phyloP scores from a whole-genome alignment of 441 rosid genomes.

The Sinapis alba region DNA sequence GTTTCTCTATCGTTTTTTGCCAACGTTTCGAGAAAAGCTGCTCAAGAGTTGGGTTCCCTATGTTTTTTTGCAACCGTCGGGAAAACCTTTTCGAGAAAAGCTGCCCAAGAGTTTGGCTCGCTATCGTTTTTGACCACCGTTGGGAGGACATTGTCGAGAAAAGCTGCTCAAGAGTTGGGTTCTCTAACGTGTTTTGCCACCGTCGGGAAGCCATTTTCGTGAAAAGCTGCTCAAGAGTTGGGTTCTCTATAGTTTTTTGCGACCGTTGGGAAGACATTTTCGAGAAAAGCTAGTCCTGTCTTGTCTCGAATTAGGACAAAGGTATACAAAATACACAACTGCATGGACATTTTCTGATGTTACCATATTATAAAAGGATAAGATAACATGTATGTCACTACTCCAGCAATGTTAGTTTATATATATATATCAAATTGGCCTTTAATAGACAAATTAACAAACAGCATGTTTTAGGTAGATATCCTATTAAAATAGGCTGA shows the following conservation, averaged over 20 bases:
- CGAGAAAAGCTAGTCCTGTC: neutral
- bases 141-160: neutral
- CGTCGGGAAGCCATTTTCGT: neutral
- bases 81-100: neutral
- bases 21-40: neutral
- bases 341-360: neutral
- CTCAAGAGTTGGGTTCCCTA: conserved; percentile 15
- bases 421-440: neutral
- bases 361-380: neutral
- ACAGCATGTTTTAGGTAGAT: neutral
- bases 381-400: neutral
- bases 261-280: conserved; percentile 11
- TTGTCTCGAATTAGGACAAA: neutral
- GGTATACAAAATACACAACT: neutral
- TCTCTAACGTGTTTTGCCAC: neutral
- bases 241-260: neutral
- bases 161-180: conserved; percentile 7
- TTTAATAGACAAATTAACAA: neutral
- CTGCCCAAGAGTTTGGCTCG: conserved; percentile 4
- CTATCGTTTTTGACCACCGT: neutral
- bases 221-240: conserved; percentile 5
- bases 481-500: neutral
- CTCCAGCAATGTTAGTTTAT: neutral
- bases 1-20: neutral
- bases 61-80: neutral